Base-by-base conservation (phyloP, 306 rosid species). In the Argentina anserina region DNA sequence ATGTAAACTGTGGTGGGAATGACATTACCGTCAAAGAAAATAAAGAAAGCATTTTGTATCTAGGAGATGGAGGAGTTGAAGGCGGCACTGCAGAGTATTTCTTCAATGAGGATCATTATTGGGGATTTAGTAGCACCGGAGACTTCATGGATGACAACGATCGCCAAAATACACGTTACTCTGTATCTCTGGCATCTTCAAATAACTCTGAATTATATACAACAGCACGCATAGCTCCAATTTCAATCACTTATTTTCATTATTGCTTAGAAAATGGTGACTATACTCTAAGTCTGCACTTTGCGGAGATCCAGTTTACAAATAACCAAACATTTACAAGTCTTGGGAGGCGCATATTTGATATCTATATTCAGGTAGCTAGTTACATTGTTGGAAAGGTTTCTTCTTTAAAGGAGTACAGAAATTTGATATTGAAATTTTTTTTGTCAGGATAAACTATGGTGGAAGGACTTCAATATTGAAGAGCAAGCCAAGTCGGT, bases 351-450 rank as follows among this genome's bases (percentile, higher is more conserved):
- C 92, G 86, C 62, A 45, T 82, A 46, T 90, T 90, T 71, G 83
- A 90, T 75, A 80, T 87, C 73, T 87, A 87, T 72, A 73, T 90
- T 61, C 92, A 90, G 96, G 96, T 90, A 77, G 77, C 50, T 73
- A 40, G 41, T 42, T n/a, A 25, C 14, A n/a, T 62, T 42, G 43
- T 65, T 70, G 7, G 20, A 39, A 20, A 12, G 46, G 53, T 74
- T 47, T 29, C 6, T 47, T 29, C 6, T 52, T 58, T 76, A 10
- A 59, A 50, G 78, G 67, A 77, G 34, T 63, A 67, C 49, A 71
- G 40, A 6, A 25, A 33, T 79, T 52, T 69, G 33, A 69, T 42
- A 46, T 59, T 26, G 33, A 34, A 42, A 40, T 62, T 28, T 70
- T 76, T 28, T 70, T 76, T 79, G 52, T 69, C 83, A 87, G 96